Conservation (phyloP, 192 early-diverging fungal genomes). For the Allomyces javanicus region DNA sequence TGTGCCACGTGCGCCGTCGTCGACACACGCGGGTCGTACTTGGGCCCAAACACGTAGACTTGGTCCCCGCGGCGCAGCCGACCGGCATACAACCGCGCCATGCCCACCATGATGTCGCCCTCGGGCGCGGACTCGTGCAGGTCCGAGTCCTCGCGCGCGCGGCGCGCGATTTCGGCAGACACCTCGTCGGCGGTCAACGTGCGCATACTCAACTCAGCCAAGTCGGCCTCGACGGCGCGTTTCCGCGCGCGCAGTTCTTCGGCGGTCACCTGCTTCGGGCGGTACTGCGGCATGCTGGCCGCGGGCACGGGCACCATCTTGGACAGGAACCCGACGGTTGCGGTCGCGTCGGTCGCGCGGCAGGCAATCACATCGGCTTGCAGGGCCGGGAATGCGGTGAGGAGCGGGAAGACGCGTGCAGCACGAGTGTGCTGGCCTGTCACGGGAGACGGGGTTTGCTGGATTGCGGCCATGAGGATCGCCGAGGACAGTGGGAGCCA, state of each 20-base stretch:
- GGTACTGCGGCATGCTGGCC: slow-evolving; percentile 50
- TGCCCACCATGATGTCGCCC: slow-evolving; percentile 64
- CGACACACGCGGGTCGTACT: slow-evolving; percentile 48
- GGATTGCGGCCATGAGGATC: slow-evolving; percentile 66
- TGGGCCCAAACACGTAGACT: slow-evolving; percentile 79
- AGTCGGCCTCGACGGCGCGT: slow-evolving; percentile 14
- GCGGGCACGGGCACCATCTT: slow-evolving; percentile 83
- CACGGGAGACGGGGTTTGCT: slow-evolving; percentile 70
- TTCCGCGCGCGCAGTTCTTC: slow-evolving; percentile 71
- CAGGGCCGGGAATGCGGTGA: slow-evolving; percentile 7
- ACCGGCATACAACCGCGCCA: slow-evolving; percentile 84
- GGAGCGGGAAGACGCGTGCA: slow-evolving; percentile 51
- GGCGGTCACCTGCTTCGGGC: slow-evolving; percentile 48
- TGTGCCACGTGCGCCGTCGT: slow-evolving; percentile 38
- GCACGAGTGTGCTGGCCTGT: slow-evolving; percentile 61
- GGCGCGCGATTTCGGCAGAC: slow-evolving; percentile 2
- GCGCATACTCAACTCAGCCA: slow-evolving; percentile 15
- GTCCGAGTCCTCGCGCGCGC: slow-evolving; percentile 6
- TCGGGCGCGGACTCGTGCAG: slow-evolving; percentile 8
- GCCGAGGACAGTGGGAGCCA: slow-evolving; percentile 88
- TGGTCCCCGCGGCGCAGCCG: slow-evolving; percentile 67
- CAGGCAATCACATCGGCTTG: slow-evolving; percentile 63
- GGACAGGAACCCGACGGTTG: slow-evolving; percentile 69
- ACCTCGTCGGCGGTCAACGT: no score
- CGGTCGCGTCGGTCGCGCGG: slow-evolving; percentile 31